Evolutionary conservation across 2,329 filamentous ascomycete genomes (phyloP), one percentile per base, ranked within the genome.

Genomic region (Colletotrichum sp.): DNA sequence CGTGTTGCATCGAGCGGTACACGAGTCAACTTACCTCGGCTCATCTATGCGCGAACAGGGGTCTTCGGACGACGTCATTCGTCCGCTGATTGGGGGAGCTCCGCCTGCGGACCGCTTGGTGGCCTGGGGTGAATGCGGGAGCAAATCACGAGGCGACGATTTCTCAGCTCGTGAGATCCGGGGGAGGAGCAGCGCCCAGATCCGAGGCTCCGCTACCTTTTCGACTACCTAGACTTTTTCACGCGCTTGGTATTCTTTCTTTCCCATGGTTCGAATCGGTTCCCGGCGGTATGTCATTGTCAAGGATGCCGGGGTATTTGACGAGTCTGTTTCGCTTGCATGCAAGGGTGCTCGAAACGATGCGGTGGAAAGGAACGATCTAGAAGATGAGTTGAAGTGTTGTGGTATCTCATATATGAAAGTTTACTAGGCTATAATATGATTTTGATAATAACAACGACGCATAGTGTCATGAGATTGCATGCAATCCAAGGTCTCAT

Each of bases 11-110:
- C 27, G 2, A 25, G 22, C 8, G 34, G 44, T 32, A 44, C 44
- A 64, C 71, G 76, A 69, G 52, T 70, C 68, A 70, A 74, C 68
- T 74, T 77, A 78, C 74, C 76, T 78, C 76, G 76, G 76, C 74
- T 78, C 71, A 78, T 78, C 71, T 78, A 64, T 27, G 70, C 68
- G 76, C 76, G 74, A 76, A 60, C 61, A 71, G 68, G 68, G 67
- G 44, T 32, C 39, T n/a, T 44, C 39, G 57, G 52, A n/a, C 66
- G 32, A 65, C 73, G 70, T 64, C 25, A 68, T 68, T 69, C 55
- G 28, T 32, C 73, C 64, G 73, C 59, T 74, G 74, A 68, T 68
- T 64, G 74, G 70, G 70, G 70, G 16, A 16, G 59, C 39, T 59
- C 61, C 65, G 44, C 64, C 57, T 52, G 15, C 48, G 25, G 28